phyloP scores from a whole-genome alignment of 495 filamentous ascomycete species.

The Pyrenula massariospora region DNA sequence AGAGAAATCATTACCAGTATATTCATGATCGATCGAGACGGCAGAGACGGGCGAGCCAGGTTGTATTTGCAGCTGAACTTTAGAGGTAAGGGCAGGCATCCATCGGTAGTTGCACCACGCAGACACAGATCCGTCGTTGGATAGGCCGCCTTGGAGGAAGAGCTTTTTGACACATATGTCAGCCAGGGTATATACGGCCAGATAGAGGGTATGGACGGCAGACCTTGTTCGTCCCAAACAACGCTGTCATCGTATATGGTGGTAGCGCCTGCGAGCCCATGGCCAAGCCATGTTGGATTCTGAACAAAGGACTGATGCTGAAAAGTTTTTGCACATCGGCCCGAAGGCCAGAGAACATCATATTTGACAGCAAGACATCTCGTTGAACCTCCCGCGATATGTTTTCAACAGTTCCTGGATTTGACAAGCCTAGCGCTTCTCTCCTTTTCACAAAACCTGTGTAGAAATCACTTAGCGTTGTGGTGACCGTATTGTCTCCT shows the following conservation, averaged over 20 bases:
- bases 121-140: constrained; percentile 73
- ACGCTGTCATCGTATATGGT: constrained; percentile 86
- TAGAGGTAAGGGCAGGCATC: constrained; percentile 62
- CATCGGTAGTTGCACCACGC: constrained; percentile 87
- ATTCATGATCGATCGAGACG: constrained; percentile 84
- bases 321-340: constrained; percentile 95
- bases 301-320: constrained; percentile 85
- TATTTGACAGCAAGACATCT: constrained; percentile 87
- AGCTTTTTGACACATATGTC: constrained; percentile 46
- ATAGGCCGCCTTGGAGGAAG: constrained; percentile 89
- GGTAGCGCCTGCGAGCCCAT: constrained; percentile 79
- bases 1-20: constrained; percentile 83
- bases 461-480: constrained; percentile 65
- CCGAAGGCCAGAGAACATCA: constrained; percentile 87
- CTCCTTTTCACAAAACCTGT: constrained; percentile 72
- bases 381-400: constrained; percentile 86
- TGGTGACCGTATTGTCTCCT: constrained; percentile 57
- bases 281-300: constrained; percentile 90
- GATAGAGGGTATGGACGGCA: too few relatives aligned
- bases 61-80: constrained; percentile 66
- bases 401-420: constrained; percentile 86
- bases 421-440: constrained; percentile 74
- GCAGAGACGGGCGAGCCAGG: constrained; percentile 28
- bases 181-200: constrained; percentile 1
- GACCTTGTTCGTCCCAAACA: constrained; percentile 88